A percentile compares a stretch with the other conserved stretches of the same genome.
Conservation (phyloP, 1,139 yeast species). For the Maudiozyma humilis region DNA sequence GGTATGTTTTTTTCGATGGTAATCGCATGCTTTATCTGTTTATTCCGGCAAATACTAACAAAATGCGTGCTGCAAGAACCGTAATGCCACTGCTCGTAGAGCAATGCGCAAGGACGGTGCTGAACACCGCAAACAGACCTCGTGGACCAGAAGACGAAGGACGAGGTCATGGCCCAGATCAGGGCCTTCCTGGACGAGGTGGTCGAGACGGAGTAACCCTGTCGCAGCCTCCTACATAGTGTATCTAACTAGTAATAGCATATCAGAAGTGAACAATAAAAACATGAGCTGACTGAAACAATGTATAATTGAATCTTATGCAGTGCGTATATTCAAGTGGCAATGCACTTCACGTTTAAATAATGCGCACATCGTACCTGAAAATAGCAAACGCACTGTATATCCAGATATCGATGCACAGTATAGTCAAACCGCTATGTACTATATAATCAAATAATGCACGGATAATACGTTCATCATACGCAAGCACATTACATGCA, state of each 20-base stretch:
- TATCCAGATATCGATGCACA: not conserved
- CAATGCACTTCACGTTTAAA: too few relatives aligned
- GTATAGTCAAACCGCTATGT: too few relatives aligned
- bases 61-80: not conserved
- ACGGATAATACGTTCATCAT: not conserved
- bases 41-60: not conserved
- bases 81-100: not conserved
- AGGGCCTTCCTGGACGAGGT: constrained; percentile 50
- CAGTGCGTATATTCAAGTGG: too few relatives aligned
- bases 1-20: constrained; percentile 32
- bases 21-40: not conserved
- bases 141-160: constrained; percentile 60
- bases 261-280: too few relatives aligned
- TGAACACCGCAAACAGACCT: constrained; percentile 29
- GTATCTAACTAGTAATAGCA: too few relatives aligned
- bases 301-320: too few relatives aligned
- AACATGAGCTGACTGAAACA: too few relatives aligned
- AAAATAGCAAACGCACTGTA: too few relatives aligned
- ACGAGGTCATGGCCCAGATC: constrained; percentile 51
- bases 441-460: too few relatives aligned
- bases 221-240: too few relatives aligned
- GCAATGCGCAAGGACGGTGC: too few relatives aligned
- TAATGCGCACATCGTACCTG: too few relatives aligned
- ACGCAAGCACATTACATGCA: not conserved
- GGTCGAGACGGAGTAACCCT: constrained; percentile 28